A percentile compares a stretch with the other conserved stretches of the same genome.
These are phyloP conservation scores for Leucogyrophana mollusca DNA, from an alignment of 768 basidiomycete genomes.

Conservation along the genomic window DNA sequence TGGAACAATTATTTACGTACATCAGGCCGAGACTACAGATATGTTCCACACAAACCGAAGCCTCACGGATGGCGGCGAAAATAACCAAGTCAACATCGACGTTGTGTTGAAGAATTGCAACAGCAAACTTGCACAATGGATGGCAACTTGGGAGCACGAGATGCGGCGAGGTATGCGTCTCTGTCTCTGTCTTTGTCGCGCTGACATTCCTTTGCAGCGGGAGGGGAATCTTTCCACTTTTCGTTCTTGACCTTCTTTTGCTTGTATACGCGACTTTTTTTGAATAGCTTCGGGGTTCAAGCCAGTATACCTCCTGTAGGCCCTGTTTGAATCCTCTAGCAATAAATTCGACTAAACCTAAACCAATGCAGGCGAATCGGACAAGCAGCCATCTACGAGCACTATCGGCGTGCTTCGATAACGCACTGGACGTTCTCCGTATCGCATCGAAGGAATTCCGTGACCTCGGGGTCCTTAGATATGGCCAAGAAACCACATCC, in stretches of 20 bases:
- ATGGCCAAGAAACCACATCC: slow-evolving; percentile 81
- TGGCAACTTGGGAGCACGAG: slow-evolving; percentile 66
- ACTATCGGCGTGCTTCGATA: slow-evolving; percentile 67
- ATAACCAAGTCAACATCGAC: slow-evolving; percentile 72
- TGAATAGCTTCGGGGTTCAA: slow-evolving; percentile 83
- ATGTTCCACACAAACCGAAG: slow-evolving; percentile 59
- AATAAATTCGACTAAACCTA: background rate
- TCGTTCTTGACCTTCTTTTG: slow-evolving; percentile 76
- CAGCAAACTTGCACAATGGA: slow-evolving; percentile 69
- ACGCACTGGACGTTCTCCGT: slow-evolving; percentile 67
- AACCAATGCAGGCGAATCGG: slow-evolving; percentile 48
- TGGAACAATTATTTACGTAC: slow-evolving; percentile 3
- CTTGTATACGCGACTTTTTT: slow-evolving; percentile 74
- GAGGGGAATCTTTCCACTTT: slow-evolving; percentile 73
- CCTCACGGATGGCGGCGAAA: slow-evolving; percentile 35
- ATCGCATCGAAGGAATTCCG: slow-evolving; percentile 77
- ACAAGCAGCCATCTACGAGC: slow-evolving; percentile 65
- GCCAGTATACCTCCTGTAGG: slow-evolving; percentile 56
- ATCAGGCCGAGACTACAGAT: slow-evolving; percentile 77
- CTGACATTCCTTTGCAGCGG: slow-evolving; percentile 40
- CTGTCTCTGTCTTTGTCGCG: background rate
- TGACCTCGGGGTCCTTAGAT: slow-evolving; percentile 73
- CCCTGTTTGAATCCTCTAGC: slow-evolving; percentile 12
- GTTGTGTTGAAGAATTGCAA: slow-evolving; percentile 72
- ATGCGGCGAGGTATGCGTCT: slow-evolving; percentile 60